Base-by-base conservation (phyloP, 2,329 filamentous ascomycete species). In the Exophiala mesophila region DNA sequence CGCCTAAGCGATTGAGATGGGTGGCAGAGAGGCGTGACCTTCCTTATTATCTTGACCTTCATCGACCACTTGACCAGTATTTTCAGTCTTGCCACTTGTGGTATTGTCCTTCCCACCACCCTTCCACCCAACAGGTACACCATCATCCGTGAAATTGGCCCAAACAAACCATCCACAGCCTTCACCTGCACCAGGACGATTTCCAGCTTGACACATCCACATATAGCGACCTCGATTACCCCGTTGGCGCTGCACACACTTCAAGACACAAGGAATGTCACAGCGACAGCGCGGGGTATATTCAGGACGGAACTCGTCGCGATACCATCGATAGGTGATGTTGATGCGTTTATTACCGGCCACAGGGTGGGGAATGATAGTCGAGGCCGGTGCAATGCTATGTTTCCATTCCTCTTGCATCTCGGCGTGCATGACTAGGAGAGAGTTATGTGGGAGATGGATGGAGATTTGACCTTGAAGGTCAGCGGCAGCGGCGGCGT, bases 361-460 rank as follows among this genome's bases (percentile, higher is more conserved):
- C 1, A 95, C 61, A 0, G 89, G 87, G 61, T 98, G 92, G 1
- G 88, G 87, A 48, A 88, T 83, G 45, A 97, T 85, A 3, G 82
- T 78, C 36, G 74, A 72, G 0, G 85, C 82, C 0, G 88, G 85
- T 0, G 80, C 73, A 31, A 98, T 85, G 53, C 78, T 77, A 63
- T 98, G 92, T 63, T 96, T 97, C 88, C 88, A 97, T 59, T 85
- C 83, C 59, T 97, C 90, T 59, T 97, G 90, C 87, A 95, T 97
- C 60, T 94, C 88, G 1, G 90, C 89, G 58, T 97, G 89, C 92
- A 98, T 97, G 7, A 97, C 73, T 0, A 98, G 73, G 0, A 97
- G 74, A 1, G 87, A 94, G 62, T 97, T 97, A 63, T 97, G 92
- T 0, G 90, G 90, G 0, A 97, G 78, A 55, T 96, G 88, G 31